A percentile compares a stretch with the other conserved stretches of the same genome.
Evolutionary conservation across 2,329 filamentous ascomycete species (phyloP).

Genomic region (Microdochium paspali): DNA sequence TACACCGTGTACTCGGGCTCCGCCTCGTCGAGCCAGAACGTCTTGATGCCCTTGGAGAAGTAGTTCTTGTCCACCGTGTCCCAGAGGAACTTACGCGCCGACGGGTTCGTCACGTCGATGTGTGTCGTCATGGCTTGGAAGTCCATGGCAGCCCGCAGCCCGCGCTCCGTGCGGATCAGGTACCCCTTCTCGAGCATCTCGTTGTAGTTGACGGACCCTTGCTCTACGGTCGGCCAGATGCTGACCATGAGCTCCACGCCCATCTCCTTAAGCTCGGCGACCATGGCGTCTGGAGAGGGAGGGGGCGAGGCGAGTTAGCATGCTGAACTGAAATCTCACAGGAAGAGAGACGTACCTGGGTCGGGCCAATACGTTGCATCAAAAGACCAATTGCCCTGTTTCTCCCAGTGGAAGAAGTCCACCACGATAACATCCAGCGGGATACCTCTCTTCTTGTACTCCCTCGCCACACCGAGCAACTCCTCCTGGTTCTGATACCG

Average conservation of each 20-base stretch:
- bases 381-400: slow-evolving; percentile 60
- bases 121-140: slow-evolving; percentile 49
- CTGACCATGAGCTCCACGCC: slow-evolving; percentile 60
- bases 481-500: slow-evolving; percentile 59
- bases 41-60: slow-evolving; percentile 48
- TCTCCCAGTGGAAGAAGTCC: slow-evolving; percentile 60
- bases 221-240: slow-evolving; percentile 59
- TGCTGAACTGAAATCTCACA: not conserved
- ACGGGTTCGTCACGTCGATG: slow-evolving; percentile 55
- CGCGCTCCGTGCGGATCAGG: slow-evolving; percentile 51
- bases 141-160: slow-evolving; percentile 47
- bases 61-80: slow-evolving; percentile 49
- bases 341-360: slow-evolving; percentile 29
- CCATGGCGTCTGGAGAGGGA: slow-evolving; percentile 42
- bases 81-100: slow-evolving; percentile 50
- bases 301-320: not conserved
- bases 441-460: slow-evolving; percentile 44
- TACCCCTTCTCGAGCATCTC: slow-evolving; percentile 53
- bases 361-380: slow-evolving; percentile 57
- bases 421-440: slow-evolving; percentile 58
- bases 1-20: slow-evolving; percentile 57
- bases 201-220: slow-evolving; percentile 45
- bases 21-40: slow-evolving; percentile 63
- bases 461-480: slow-evolving; percentile 47
- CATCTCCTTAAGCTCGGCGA: slow-evolving; percentile 47